Conservation (phyloP, 805 yeast genomes). For the Vanderwaltozyma verrucispora region DNA sequence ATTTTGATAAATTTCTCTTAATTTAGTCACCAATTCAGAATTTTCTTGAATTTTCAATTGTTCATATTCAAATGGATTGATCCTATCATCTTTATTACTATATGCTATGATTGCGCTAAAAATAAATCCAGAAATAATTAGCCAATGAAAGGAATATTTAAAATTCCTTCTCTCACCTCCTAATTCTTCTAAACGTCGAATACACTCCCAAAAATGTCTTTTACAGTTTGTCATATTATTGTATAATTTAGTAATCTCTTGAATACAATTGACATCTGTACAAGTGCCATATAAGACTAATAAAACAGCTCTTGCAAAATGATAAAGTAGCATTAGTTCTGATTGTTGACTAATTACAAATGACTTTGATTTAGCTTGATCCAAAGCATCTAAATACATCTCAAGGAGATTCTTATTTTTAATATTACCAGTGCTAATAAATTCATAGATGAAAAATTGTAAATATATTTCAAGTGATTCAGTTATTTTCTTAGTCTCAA, state of each 20-base stretch:
- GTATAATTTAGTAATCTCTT: slow-evolving; percentile 9
- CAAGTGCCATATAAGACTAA: neutral
- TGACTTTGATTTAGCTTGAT: slow-evolving; percentile 6
- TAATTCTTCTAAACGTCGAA: slow-evolving; percentile 12
- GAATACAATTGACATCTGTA: slow-evolving; percentile 6
- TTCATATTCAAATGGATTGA: slow-evolving; percentile 25
- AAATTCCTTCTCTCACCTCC: slow-evolving; percentile 8
- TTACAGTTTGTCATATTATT: slow-evolving; percentile 13
- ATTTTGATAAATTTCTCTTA: slow-evolving; percentile 9
- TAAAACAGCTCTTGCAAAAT: slow-evolving; percentile 11
- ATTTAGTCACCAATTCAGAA: slow-evolving; percentile 6
- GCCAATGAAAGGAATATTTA: slow-evolving; percentile 10
- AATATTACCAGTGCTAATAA: slow-evolving; percentile 3
- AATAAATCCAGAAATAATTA: slow-evolving; percentile 18
- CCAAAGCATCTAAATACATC: slow-evolving; percentile 2
- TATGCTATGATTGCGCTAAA: slow-evolving; percentile 16
- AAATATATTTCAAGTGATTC: neutral
- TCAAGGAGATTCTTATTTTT: neutral
- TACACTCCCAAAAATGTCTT: slow-evolving; percentile 9
- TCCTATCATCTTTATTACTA: slow-evolving; percentile 5
- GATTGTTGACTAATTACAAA: slow-evolving; percentile 16
- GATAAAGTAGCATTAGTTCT: slow-evolving; percentile 15
- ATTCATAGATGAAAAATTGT: slow-evolving; percentile 11
- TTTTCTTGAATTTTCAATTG: slow-evolving; percentile 15
- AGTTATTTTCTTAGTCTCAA: neutral